Base-by-base conservation (phyloP, 495 filamentous ascomycete species). In the Trichocladium uniseriatum region DNA sequence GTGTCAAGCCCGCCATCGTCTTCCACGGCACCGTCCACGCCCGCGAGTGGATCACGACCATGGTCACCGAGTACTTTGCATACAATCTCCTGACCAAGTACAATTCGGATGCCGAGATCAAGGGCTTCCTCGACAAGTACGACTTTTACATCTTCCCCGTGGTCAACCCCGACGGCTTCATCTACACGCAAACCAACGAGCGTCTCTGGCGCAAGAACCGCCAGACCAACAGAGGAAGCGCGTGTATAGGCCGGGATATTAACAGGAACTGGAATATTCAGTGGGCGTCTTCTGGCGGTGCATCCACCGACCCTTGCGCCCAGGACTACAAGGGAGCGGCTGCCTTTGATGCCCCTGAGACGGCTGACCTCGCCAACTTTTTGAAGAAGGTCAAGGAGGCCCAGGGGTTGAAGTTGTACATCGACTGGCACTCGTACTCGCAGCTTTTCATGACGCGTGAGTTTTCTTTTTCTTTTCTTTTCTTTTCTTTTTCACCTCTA, bases 161-260 rank as follows among this genome's bases (percentile, higher is more conserved):
- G 27, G 78, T 81, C 41, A 83, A 82, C 60, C 79, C 79, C 2
- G 79, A 82, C 56, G 80, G 75, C 47, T 83, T 83, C 58, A 69
- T 79, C 20, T 83, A 78, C 67, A 76, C 76, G 0, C 80, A 83
- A 51, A 74, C 74, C 15, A 75, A 45, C 18, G 62, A 79, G 51
- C 73, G 80, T 7, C 65, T 83, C 24, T 83, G 80, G 80, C 73
- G 80, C 56, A 83, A 83, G 63, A 83, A 82, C 67, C 69, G 80
- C 0, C 75, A 79, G 37, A 58, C 61, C 4, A 64, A 60, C 32
- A 51, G 62, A 1, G 67, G 66, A 43, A 61, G 57, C 36, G 60
- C 67, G 14, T 81, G 75, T 57, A 38, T 81, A 21, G 80, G 80
- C 18, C 69, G 64, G 13, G 80, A 83, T 56, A 75, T 81, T 60